These are phyloP conservation scores for Exophiala lecanii-corni DNA, from an alignment of 2,329 filamentous ascomycete genomes.

Conservation along the genomic window DNA sequence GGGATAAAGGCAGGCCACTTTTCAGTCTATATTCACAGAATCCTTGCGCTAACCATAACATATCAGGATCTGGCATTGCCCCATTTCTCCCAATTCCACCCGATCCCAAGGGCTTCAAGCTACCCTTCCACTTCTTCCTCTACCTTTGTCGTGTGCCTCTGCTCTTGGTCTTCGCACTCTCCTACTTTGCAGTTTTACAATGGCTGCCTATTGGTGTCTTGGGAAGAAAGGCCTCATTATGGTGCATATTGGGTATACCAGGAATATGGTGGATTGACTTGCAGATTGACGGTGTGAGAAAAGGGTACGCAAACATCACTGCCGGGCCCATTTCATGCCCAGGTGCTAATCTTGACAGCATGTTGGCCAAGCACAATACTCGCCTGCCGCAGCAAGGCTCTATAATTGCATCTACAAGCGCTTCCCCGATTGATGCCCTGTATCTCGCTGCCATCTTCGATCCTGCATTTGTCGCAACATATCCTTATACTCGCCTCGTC, in stretches of 20 bases:
- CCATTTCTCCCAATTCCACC: conserved; percentile 83
- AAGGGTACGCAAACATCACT: conserved; percentile 55
- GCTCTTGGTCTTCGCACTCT: conserved; percentile 60
- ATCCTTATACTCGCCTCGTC: conserved; percentile 68
- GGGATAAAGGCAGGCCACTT: conserved; percentile 66
- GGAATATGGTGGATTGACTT: conserved; percentile 98
- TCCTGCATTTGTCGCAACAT: conserved; percentile 85
- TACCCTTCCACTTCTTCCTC: conserved; percentile 63
- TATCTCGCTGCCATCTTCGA: conserved; percentile 96
- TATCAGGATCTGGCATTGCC: conserved; percentile 92
- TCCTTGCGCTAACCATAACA: not conserved
- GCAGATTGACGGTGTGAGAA: conserved; percentile 94
- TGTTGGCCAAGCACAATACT: conserved; percentile 66
- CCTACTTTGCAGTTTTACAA: conserved; percentile 78
- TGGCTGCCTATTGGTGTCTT: conserved; percentile 68
- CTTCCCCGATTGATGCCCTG: conserved; percentile 84
- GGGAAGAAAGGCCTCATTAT: conserved; percentile 77
- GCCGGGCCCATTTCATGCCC: not conserved
- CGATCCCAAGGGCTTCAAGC: conserved; percentile 57
- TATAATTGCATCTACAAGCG: conserved; percentile 86
- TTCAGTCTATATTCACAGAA: conserved; percentile 7
- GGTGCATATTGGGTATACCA: conserved; percentile 80
- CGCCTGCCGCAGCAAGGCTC: conserved; percentile 74
- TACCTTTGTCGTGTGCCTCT: conserved; percentile 78
- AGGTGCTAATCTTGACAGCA: conserved; percentile 36